These are phyloP conservation scores for Bisporella sp. DNA, from an alignment of 2,329 filamentous ascomycete species.

Conservation along the genomic window DNA sequence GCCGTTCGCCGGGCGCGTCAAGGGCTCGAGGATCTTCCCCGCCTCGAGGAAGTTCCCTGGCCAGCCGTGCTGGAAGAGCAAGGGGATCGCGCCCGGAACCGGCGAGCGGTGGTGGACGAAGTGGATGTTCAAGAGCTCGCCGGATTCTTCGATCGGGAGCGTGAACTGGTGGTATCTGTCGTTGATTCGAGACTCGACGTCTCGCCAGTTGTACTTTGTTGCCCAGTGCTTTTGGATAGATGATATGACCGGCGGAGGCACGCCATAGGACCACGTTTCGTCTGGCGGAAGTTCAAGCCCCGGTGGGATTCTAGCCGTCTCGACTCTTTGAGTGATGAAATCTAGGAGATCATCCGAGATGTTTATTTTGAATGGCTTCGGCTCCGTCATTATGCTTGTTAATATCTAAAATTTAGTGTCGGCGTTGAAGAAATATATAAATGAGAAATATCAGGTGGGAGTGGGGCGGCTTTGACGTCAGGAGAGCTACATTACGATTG, in stretches of 20 bases:
- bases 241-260: slow-evolving; percentile 10
- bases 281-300: slow-evolving; percentile 10
- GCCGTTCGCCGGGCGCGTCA: slow-evolving; percentile 21
- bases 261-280: slow-evolving; percentile 15
- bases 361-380: slow-evolving; percentile 18
- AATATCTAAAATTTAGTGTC: too few species aligned
- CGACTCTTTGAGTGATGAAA: slow-evolving; percentile 20
- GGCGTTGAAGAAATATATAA: too few species aligned
- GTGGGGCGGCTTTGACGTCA: too few species aligned
- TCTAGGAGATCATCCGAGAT: slow-evolving; percentile 18
- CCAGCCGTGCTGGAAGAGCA: slow-evolving; percentile 37
- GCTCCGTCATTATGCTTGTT: background rate
- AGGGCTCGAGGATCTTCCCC: slow-evolving; percentile 24
- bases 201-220: slow-evolving; percentile 24
- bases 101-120: slow-evolving; percentile 25
- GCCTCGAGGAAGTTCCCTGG: slow-evolving; percentile 35
- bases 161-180: slow-evolving; percentile 22
- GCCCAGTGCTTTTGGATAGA: slow-evolving; percentile 21
- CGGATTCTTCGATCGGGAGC: slow-evolving; percentile 20
- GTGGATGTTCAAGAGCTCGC: slow-evolving; percentile 27
- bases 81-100: slow-evolving; percentile 29
- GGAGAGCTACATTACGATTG: too few species aligned
- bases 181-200: slow-evolving; percentile 23
- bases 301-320: slow-evolving; percentile 18
- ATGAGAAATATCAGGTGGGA: too few species aligned